Conservation (phyloP, 345 rosid species). For the Durio zibethinus region DNA sequence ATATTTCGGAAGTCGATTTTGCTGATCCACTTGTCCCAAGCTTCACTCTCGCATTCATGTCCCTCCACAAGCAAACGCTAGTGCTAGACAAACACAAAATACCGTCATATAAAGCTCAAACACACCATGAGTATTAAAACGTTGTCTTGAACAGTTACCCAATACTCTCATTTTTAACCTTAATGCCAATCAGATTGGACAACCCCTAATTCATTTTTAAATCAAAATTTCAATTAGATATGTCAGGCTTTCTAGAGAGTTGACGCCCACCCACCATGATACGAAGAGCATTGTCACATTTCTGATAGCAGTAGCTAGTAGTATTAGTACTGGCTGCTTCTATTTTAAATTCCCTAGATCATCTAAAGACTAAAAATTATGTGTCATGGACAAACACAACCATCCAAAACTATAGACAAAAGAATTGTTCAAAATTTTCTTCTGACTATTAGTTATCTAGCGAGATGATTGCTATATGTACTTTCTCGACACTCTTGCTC, state of each 20-base stretch:
- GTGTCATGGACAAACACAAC: no score
- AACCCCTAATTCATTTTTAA: not conserved
- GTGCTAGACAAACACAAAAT: slow-evolving; percentile 11
- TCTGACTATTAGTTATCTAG: not conserved
- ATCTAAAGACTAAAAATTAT: no score
- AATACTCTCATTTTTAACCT: not conserved
- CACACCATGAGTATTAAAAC: not conserved
- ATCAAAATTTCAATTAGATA: not conserved
- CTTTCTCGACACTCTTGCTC: not conserved
- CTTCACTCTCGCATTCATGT: not conserved
- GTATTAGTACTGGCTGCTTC: no score
- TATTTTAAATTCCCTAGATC: no score
- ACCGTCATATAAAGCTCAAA: not conserved
- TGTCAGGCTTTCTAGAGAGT: not conserved
- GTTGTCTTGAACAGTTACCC: not conserved
- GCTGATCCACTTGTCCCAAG: slow-evolving; percentile 2
- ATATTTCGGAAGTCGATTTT: not conserved
- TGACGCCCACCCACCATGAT: not conserved
- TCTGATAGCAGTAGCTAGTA: no score
- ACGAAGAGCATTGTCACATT: no score
- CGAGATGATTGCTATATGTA: not conserved
- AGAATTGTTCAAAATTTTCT: not conserved
- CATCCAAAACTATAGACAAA: not conserved
- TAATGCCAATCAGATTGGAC: not conserved
- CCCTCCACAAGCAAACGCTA: not conserved